Evolutionary conservation across 768 basidiomycete genomes (phyloP), one percentile per base, ranked within the genome.

Genomic region (Phanerochaete carnosa): DNA sequence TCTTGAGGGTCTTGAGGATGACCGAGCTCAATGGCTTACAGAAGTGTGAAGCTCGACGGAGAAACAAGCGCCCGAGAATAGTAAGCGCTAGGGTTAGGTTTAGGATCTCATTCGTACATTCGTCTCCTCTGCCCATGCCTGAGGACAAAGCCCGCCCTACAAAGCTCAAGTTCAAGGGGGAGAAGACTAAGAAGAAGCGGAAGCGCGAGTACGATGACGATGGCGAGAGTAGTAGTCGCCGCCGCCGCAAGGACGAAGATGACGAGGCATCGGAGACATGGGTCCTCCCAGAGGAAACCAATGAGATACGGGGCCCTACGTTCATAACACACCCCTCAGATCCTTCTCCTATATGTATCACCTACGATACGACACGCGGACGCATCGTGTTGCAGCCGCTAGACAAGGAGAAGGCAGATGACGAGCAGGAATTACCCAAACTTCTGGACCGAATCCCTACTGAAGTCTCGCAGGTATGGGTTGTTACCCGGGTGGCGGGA

Each of bases 391-490:
- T 94, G 13, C 77, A 87, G 49, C 65, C 80, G 11, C 74, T 89
- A 29, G 87, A 87, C 71, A 88, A 86, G 70, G 82, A 83, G 62
- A 79, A 79, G 62, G 35, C 67, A 2, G 84, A 84, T 55, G 83
- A 83, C 25, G 73, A 72, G 57, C 37, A 62, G 9, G 82, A 79
- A 45, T 69, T 79, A 6, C 66, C 74, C 12, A 74, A 75, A 28
- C 62, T 91, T 8, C 77, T 91, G 46, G 85, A 88, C 62, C 84
- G 88, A 55, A 82, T 79, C 11, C 94, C 94, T 3, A 82, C 83
- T 0, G 93, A 95, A 61, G 89, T 95, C 32, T 78, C 89, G 22
- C 93, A 95, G 68, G 94, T 96, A 13, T 96, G 94, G 94, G 94
- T 96, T 15, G 84, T 82, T 25, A 95, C 94, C 29, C 87, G 91